Evolutionary conservation across 306 rosid genomes (phyloP).

Genomic region (Prunus mira): DNA sequence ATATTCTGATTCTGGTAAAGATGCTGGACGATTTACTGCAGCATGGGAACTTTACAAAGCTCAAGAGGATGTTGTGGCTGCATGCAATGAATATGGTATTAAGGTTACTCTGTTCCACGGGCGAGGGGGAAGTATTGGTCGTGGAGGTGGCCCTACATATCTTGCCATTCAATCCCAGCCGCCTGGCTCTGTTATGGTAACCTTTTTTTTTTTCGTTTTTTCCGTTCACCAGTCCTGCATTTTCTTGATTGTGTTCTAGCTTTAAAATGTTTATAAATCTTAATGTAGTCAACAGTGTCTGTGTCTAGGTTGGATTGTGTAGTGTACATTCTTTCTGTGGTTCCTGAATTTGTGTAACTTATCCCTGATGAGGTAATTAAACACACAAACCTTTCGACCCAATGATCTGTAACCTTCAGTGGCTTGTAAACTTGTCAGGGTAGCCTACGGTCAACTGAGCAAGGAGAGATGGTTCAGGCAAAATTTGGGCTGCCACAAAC

Average conservation of each 20-base stretch:
- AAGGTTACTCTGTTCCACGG: slow-evolving; percentile 92
- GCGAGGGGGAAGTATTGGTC: slow-evolving; percentile 96
- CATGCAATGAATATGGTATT: slow-evolving; percentile 81
- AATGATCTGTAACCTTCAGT: not conserved
- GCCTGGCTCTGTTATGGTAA: slow-evolving; percentile 95
- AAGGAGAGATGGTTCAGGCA: slow-evolving; percentile 97
- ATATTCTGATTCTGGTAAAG: slow-evolving; percentile 96
- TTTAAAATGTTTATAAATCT: not conserved
- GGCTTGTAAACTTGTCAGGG: slow-evolving; percentile 51
- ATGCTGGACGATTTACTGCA: slow-evolving; percentile 93
- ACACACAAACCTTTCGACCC: not conserved
- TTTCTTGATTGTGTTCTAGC: not conserved
- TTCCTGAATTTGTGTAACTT: not conserved
- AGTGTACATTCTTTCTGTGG: not conserved
- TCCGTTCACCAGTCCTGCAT: not conserved
- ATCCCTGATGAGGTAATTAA: not conserved
- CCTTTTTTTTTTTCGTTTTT: not conserved
- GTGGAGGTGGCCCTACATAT: slow-evolving; percentile 98
- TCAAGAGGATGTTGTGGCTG: slow-evolving; percentile 95
- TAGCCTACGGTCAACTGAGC: slow-evolving; percentile 84
- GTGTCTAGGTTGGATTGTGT: not conserved
- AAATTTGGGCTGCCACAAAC: slow-evolving; percentile 86
- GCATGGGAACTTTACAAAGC: slow-evolving; percentile 99
- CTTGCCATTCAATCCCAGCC: slow-evolving; percentile 98
- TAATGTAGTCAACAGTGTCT: not conserved